phyloP scores from a whole-genome alignment of 139 green algal genomes.

The Ulvella scutata region DNA sequence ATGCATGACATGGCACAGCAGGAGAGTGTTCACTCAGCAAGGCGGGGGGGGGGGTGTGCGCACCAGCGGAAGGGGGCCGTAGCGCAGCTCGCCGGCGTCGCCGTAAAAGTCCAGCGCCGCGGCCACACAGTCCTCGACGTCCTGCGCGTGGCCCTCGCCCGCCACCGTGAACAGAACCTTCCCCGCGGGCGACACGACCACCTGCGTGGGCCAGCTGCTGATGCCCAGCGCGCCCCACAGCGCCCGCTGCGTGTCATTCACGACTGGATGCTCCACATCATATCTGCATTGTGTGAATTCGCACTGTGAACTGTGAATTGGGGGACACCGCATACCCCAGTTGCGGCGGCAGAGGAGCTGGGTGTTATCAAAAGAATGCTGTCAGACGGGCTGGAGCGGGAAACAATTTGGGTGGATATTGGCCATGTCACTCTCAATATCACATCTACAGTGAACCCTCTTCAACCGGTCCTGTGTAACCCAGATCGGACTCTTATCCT shows the following conservation, averaged over 20 bases:
- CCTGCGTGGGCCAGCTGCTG: constrained; percentile 48
- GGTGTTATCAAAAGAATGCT: no score
- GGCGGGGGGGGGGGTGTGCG: background rate
- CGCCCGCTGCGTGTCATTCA: constrained; percentile 54
- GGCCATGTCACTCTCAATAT: no score
- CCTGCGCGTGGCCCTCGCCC: constrained; percentile 45
- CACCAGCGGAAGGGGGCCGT: constrained; percentile 30
- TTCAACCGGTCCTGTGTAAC: no score
- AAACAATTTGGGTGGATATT: no score
- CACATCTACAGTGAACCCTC: no score
- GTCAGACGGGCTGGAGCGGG: no score
- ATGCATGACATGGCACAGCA: background rate
- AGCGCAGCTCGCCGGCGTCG: constrained; percentile 30
- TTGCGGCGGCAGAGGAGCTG: no score
- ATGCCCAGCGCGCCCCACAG: constrained; percentile 54
- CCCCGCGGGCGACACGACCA: constrained; percentile 30
- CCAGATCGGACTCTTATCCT: no score
- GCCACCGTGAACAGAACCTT: constrained; percentile 32
- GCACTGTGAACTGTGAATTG: no score
- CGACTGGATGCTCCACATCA: constrained; percentile 50
- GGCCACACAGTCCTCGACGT: constrained; percentile 51
- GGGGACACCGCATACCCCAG: no score
- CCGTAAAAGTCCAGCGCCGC: constrained; percentile 54
- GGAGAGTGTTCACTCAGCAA: no score
- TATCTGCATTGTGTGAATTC: no score